These are phyloP conservation scores for Metarhizium sp. DNA, from an alignment of 2,329 filamentous ascomycete species.

Conservation along the genomic window DNA sequence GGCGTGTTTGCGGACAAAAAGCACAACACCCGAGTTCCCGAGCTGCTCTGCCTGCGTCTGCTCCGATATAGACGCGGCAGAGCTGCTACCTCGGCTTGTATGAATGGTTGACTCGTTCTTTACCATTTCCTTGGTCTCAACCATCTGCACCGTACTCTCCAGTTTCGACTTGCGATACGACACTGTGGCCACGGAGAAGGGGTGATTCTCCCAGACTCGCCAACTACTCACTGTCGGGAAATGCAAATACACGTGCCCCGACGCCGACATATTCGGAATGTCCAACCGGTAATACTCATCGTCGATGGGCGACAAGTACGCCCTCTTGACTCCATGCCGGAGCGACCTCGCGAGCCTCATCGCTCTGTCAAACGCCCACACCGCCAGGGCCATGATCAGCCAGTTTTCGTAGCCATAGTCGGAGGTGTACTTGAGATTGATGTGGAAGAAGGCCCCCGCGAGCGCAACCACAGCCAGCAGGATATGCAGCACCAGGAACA, in stretches of 20 bases:
- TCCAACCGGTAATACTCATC: too few relatives aligned
- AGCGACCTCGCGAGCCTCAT: conserved; percentile 6
- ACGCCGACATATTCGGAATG: too few relatives aligned
- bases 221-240: conserved; percentile 10
- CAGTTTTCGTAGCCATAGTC: conserved; percentile 33
- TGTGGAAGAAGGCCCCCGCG: conserved; percentile 32
- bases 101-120: not conserved
- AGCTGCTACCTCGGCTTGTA: not conserved
- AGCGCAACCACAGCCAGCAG: conserved; percentile 28
- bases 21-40: too few relatives aligned
- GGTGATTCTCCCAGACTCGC: conserved; percentile 21
- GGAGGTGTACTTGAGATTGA: conserved; percentile 22
- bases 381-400: conserved; percentile 15
- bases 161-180: not conserved
- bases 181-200: conserved; percentile 15
- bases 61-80: not conserved
- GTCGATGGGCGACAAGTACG: too few relatives aligned
- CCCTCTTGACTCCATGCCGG: too few relatives aligned
- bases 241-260: too few relatives aligned
- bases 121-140: not conserved
- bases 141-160: not conserved
- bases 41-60: not conserved
- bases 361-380: conserved; percentile 18
- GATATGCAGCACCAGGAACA: conserved; percentile 34
- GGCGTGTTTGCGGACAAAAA: too few relatives aligned